Conservation (phyloP, 2,329 filamentous ascomycete species). For the Botryotinia narcissicola region DNA sequence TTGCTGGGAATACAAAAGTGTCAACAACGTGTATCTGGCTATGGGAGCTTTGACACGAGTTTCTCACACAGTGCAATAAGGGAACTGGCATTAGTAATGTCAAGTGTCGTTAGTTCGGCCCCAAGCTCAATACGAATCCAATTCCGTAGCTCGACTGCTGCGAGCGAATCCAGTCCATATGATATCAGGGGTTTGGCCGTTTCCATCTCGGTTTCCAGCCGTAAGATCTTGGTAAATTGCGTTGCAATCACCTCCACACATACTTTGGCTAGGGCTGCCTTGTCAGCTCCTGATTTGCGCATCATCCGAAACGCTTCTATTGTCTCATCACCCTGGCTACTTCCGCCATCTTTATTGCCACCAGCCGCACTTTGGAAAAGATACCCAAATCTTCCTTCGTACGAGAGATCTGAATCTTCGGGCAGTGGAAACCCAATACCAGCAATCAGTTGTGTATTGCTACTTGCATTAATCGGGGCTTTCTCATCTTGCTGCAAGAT, state of each 20-base stretch:
- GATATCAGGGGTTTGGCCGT: slow-evolving; percentile 29
- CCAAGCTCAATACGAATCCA: slow-evolving; percentile 46
- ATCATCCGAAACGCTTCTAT: slow-evolving; percentile 25
- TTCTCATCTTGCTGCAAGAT: slow-evolving; percentile 33
- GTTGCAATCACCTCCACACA: slow-evolving; percentile 30
- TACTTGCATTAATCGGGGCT: slow-evolving; percentile 23
- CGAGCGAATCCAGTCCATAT: slow-evolving; percentile 47
- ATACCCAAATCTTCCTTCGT: slow-evolving; percentile 34
- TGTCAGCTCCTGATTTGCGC: slow-evolving; percentile 25
- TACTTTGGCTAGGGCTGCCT: slow-evolving; percentile 23
- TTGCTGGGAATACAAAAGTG: background rate
- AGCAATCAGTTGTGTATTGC: slow-evolving; percentile 35
- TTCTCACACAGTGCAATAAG: background rate
- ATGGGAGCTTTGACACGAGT: background rate
- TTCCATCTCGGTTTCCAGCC: slow-evolving; percentile 32
- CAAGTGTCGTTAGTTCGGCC: background rate
- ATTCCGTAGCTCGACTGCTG: slow-evolving; percentile 50
- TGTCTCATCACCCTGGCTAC: slow-evolving; percentile 20
- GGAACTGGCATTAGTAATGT: background rate
- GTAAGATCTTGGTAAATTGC: slow-evolving; percentile 33
- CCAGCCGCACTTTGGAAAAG: background rate
- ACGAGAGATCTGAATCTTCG: slow-evolving; percentile 29
- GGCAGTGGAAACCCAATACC: slow-evolving; percentile 34
- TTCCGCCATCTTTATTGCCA: background rate
- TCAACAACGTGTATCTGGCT: background rate